Evolutionary conservation across 108 stramenopile species (phyloP).

Genomic region (Skeletonema marinoi): DNA sequence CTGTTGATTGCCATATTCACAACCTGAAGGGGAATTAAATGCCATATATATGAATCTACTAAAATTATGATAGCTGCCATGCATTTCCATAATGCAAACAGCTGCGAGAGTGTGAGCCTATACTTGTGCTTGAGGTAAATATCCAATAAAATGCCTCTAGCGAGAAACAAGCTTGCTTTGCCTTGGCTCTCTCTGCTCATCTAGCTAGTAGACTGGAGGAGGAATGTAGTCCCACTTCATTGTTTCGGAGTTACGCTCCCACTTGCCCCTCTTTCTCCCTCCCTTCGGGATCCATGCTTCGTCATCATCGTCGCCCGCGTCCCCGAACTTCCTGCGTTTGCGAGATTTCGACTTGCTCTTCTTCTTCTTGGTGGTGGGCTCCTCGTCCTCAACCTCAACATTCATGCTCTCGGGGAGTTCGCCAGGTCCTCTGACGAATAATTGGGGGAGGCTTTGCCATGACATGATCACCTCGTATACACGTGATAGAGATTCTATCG

Average conservation of each 20-base stretch:
- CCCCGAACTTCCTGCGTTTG: conserved; percentile 17
- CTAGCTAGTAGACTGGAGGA: not conserved
- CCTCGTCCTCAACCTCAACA: not conserved
- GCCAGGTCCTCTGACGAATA: conserved; percentile 7
- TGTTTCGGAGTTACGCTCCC: not conserved
- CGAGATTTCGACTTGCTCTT: not conserved
- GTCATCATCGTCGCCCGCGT: conserved; percentile 1
- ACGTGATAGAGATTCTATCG: not conserved
- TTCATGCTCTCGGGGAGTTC: not conserved
- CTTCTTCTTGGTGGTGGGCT: not conserved
- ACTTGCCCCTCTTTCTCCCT: conserved; percentile 9
- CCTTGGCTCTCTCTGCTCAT: not conserved
- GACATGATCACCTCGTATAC: conserved; percentile 5
- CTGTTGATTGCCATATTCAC: too few species aligned
- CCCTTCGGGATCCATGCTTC: conserved; percentile 14
- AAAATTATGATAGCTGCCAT: too few species aligned
- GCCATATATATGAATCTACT: too few species aligned
- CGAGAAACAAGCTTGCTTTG: not conserved
- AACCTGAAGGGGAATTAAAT: too few species aligned
- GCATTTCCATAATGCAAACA: too few species aligned
- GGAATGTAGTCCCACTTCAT: not conserved
- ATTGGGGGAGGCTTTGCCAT: conserved; percentile 7
- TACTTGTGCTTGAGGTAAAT: too few species aligned
- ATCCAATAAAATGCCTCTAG: too few species aligned
- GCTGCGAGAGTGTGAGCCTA: too few species aligned